phyloP scores from a whole-genome alignment of 768 basidiomycete species.

The Lactarius evosmus region DNA sequence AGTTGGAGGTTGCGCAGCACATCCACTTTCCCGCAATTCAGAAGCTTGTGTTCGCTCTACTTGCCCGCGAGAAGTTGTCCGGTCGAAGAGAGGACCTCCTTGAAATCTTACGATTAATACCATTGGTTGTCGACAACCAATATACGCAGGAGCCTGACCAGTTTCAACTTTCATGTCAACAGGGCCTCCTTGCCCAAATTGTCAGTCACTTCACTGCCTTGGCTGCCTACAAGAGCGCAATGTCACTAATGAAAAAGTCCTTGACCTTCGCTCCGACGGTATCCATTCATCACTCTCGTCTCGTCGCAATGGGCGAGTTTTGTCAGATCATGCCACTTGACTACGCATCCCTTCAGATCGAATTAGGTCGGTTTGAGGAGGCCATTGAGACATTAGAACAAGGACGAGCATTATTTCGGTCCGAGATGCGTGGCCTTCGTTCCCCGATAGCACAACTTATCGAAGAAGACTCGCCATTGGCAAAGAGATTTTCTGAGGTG shows the following conservation, averaged over 20 bases:
- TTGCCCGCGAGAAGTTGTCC: not conserved
- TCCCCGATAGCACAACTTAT: not conserved
- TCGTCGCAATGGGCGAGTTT: not conserved
- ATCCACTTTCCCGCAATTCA: not conserved
- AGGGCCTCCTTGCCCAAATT: not conserved
- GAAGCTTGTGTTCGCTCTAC: not conserved
- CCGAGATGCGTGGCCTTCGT: conserved; percentile 12
- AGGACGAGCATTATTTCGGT: conserved; percentile 11
- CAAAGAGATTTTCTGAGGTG: not conserved
- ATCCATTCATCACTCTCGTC: not conserved
- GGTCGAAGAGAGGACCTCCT: not conserved
- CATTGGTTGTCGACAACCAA: not conserved
- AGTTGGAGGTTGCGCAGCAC: not conserved
- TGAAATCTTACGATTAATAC: not conserved
- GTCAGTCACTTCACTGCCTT: not conserved
- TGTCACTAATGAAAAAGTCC: not conserved
- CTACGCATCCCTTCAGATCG: conserved; percentile 3
- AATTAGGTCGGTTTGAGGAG: not conserved
- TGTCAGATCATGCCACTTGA: not conserved
- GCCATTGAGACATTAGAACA: conserved; percentile 15
- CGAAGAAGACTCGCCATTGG: not conserved
- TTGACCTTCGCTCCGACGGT: not conserved
- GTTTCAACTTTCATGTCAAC: not conserved
- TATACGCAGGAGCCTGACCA: not conserved
- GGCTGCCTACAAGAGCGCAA: not conserved